phyloP scores from a whole-genome alignment of 1,139 yeast genomes.

The Yamadazyma sp. region DNA sequence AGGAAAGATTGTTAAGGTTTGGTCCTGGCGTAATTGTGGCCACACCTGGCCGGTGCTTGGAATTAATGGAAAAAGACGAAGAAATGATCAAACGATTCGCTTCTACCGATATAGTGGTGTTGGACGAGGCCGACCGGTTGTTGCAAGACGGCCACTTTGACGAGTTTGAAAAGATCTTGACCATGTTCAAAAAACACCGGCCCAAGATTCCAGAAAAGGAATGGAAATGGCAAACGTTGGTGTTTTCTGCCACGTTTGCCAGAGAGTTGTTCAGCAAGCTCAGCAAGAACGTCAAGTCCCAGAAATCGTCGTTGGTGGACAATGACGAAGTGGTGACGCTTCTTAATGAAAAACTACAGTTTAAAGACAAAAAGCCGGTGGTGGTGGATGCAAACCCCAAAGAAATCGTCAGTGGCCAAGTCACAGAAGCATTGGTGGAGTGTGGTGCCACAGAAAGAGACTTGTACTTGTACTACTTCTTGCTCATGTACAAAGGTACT shows the following conservation, averaged over 20 bases:
- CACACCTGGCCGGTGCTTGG: slow-evolving; percentile 93
- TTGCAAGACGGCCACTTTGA: slow-evolving; percentile 96
- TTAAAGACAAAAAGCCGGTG: slow-evolving; percentile 57
- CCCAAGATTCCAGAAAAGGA: slow-evolving; percentile 17
- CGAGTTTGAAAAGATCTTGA: slow-evolving; percentile 81
- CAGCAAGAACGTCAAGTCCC: slow-evolving; percentile 27
- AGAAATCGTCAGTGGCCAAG: slow-evolving; percentile 70
- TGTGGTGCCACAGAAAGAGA: slow-evolving; percentile 92
- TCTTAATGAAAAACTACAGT: slow-evolving; percentile 57
- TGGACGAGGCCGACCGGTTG: slow-evolving; percentile 97
- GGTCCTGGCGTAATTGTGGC: slow-evolving; percentile 88
- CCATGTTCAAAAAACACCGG: slow-evolving; percentile 47
- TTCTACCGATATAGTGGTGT: slow-evolving; percentile 66
- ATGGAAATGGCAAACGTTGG: slow-evolving; percentile 82
- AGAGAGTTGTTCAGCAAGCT: slow-evolving; percentile 78
- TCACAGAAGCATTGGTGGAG: slow-evolving; percentile 86
- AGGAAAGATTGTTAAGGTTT: slow-evolving; percentile 70
- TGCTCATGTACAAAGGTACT: slow-evolving; percentile 83
- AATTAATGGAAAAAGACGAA: slow-evolving; percentile 65
- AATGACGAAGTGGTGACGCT: slow-evolving; percentile 56
- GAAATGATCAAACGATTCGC: slow-evolving; percentile 56
- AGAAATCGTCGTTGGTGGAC: slow-evolving; percentile 31
- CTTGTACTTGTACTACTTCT: slow-evolving; percentile 81
- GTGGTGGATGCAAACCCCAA: slow-evolving; percentile 87
- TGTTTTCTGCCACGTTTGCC: slow-evolving; percentile 93